These are phyloP conservation scores for Cryptococcus maquisensis DNA, from an alignment of 1,284 basidiomycete species.

Conservation along the genomic window DNA sequence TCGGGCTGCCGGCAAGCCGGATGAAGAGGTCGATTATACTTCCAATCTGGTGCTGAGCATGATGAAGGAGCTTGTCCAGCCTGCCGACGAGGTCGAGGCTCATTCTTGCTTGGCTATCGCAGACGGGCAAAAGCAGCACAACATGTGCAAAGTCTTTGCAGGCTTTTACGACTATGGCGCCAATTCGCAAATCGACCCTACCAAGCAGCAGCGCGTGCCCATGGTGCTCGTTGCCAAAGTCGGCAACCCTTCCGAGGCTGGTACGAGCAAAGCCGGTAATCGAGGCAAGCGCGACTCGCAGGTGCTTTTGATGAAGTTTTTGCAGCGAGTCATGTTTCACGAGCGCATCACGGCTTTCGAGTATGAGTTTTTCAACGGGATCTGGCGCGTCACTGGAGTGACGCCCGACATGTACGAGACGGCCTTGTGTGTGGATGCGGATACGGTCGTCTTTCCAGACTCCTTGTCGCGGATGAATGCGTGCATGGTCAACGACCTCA, in stretches of 20 bases:
- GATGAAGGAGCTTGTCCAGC: constrained; percentile 95
- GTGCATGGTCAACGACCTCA: constrained; percentile 90
- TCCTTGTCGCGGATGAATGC: constrained; percentile 86
- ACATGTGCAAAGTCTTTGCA: constrained; percentile 98
- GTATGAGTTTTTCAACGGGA: constrained; percentile 97
- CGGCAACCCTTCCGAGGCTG: constrained; percentile 83
- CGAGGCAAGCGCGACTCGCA: constrained; percentile 98
- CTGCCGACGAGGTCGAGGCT: constrained; percentile 79
- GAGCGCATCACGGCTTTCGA: constrained; percentile 99
- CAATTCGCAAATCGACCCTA: constrained; percentile 72
- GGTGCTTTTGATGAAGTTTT: constrained; percentile 94
- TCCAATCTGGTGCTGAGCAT: constrained; percentile 94
- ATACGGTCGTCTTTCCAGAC: constrained; percentile 96
- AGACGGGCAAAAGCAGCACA: constrained; percentile 97
- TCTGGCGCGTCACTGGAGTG: constrained; percentile 90
- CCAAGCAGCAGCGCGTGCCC: constrained; percentile 95
- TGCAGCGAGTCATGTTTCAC: constrained; percentile 99
- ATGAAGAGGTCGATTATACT: constrained; percentile 54
- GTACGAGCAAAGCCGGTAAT: constrained; percentile 92
- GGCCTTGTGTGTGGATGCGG: constrained; percentile 95
- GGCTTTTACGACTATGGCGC: constrained; percentile 97
- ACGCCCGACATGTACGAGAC: constrained; percentile 96
- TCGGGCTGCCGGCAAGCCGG: no score
- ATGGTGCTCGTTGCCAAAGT: constrained; percentile 91
- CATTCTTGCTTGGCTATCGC: constrained; percentile 98